Conservation (phyloP, 2,329 filamentous ascomycete genomes). For the Diplodia seriata region DNA sequence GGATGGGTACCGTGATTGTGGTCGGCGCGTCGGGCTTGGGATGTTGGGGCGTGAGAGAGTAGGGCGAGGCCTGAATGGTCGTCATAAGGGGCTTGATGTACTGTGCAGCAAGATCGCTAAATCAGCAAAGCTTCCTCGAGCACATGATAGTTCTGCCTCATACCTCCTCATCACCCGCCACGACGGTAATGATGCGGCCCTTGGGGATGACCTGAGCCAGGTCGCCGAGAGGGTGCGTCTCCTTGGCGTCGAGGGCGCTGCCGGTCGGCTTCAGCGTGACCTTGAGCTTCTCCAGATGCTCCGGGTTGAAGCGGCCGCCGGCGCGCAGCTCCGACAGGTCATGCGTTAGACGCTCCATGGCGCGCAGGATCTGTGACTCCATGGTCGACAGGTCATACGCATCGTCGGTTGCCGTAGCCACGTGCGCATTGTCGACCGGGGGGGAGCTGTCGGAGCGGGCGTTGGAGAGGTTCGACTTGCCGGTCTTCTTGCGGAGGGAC, state of each 20-base stretch:
- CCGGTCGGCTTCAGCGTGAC: constrained; percentile 53
- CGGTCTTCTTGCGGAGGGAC: constrained; percentile 59
- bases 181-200: constrained; percentile 66
- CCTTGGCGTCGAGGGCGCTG: constrained; percentile 50
- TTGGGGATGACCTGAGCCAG: constrained; percentile 72
- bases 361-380: constrained; percentile 61
- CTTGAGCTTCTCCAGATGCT: constrained; percentile 65
- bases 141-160: constrained; percentile 38
- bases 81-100: constrained; percentile 62
- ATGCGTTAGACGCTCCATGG: constrained; percentile 64
- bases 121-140: not conserved
- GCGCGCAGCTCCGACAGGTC: constrained; percentile 68
- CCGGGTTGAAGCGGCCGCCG: constrained; percentile 68
- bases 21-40: constrained; percentile 57
- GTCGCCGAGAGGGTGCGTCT: constrained; percentile 63
- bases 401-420: constrained; percentile 55
- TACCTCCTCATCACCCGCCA: constrained; percentile 70
- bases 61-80: constrained; percentile 59
- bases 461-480: constrained; percentile 56
- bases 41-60: constrained; percentile 60
- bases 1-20: constrained; percentile 62
- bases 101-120: constrained; percentile 41
- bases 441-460: constrained; percentile 47
- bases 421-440: constrained; percentile 38
- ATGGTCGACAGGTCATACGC: constrained; percentile 67